These are phyloP conservation scores for Micractinium sp. DNA, from an alignment of 139 green algal genomes.

Conservation along the genomic window DNA sequence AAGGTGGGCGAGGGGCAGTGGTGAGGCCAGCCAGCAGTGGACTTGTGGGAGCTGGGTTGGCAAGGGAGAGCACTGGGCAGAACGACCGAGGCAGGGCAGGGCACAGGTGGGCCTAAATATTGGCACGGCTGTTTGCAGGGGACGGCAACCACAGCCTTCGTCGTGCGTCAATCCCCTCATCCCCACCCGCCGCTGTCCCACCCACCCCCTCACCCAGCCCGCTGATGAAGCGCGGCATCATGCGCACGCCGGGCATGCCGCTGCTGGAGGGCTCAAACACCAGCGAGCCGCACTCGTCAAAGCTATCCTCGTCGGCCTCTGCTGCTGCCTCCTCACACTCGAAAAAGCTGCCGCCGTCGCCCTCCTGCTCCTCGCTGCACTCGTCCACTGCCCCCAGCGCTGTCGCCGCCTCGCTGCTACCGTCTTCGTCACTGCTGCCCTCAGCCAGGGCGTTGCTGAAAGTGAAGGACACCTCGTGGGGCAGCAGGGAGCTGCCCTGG, in stretches of 20 bases:
- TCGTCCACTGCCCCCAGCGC: constrained; percentile 1
- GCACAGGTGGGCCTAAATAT: too few relatives aligned
- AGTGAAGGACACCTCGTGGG: constrained; percentile 10
- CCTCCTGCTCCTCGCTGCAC: background rate
- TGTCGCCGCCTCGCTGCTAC: background rate
- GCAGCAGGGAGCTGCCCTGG: constrained; percentile 4
- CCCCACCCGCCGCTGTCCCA: background rate
- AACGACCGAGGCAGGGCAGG: too few relatives aligned
- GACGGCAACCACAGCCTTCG: too few relatives aligned
- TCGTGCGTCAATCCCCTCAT: too few relatives aligned
- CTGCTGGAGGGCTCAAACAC: background rate
- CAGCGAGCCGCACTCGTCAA: background rate
- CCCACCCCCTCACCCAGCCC: background rate
- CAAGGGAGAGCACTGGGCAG: background rate
- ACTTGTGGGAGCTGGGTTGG: background rate
- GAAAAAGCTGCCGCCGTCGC: background rate
- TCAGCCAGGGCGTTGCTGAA: background rate
- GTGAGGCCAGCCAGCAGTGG: background rate
- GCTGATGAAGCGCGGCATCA: background rate
- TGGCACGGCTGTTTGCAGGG: too few relatives aligned
- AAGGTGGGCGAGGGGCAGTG: background rate
- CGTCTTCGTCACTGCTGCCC: background rate
- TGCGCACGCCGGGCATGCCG: background rate
- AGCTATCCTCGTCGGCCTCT: background rate
- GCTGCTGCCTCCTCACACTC: background rate